A percentile compares a stretch with the other conserved stretches of the same genome.
phyloP scores from a whole-genome alignment of 2,329 filamentous ascomycete genomes.

The Fusarium virguliforme region DNA sequence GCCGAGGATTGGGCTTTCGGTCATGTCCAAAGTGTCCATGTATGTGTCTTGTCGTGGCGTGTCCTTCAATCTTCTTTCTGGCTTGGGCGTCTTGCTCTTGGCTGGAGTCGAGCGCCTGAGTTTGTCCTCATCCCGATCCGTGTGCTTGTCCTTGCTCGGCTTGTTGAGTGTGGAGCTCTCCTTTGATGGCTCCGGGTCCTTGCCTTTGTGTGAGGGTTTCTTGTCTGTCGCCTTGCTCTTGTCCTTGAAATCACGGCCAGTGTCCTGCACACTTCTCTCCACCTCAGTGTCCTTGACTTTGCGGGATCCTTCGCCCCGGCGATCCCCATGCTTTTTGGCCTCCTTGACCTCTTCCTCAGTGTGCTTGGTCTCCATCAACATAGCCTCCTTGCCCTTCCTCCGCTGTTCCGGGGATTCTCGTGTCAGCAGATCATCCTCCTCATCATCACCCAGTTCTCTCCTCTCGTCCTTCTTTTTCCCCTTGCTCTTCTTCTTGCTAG shows the following conservation, averaged over 20 bases:
- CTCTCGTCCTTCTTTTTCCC: conserved; percentile 54
- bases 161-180: conserved; percentile 14
- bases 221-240: conserved; percentile 15
- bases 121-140: conserved; percentile 18
- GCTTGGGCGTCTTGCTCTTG: conserved; percentile 43
- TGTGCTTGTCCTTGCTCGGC: conserved; percentile 21
- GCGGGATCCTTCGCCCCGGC: conserved; percentile 50
- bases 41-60: conserved; percentile 43
- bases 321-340: conserved; percentile 43
- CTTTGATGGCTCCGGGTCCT: background rate
- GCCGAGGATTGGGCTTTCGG: conserved; percentile 60
- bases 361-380: conserved; percentile 3
- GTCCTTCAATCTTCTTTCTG: conserved; percentile 47
- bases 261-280: conserved; percentile 53
- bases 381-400: conserved; percentile 7
- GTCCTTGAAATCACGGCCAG: conserved; percentile 24
- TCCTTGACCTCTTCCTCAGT: conserved; percentile 5
- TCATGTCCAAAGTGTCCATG: conserved; percentile 50
- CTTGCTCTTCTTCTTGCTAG: conserved; percentile 54
- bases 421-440: background rate
- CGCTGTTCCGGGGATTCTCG: background rate
- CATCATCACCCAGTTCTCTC: conserved; percentile 8
- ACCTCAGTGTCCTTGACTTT: conserved; percentile 5
- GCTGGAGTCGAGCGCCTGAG: conserved; percentile 18
- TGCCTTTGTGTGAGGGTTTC: conserved; percentile 16